Percentiles rank a stretch among this genome's conserved stretches.
phyloP scores from a whole-genome alignment of 495 filamentous ascomycete genomes.

The Articulospora tetracladia region DNA sequence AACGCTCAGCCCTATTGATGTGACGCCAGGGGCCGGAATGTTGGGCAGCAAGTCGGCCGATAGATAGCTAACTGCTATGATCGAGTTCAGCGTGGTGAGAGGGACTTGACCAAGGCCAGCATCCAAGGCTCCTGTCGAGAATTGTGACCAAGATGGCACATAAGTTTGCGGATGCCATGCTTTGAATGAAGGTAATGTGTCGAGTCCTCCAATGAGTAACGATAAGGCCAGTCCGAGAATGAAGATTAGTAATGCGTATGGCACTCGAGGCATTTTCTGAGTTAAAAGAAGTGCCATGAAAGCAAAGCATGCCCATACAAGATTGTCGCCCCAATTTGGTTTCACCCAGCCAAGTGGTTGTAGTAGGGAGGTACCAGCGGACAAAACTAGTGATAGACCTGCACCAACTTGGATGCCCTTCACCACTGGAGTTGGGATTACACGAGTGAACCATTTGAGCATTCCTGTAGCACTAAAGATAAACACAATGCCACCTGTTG shows the following conservation, averaged over 20 bases:
- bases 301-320: constrained; percentile 63
- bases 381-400: constrained; percentile 72
- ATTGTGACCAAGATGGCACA: constrained; percentile 16
- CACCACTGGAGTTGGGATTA: constrained; percentile 79
- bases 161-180: constrained; percentile 19
- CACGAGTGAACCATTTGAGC: constrained; percentile 61
- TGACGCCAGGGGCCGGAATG: constrained; percentile 60
- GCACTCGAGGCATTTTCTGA: constrained; percentile 45
- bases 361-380: constrained; percentile 63
- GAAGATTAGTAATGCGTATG: constrained; percentile 74
- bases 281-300: constrained; percentile 67
- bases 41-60: constrained; percentile 69
- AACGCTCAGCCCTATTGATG: constrained; percentile 75
- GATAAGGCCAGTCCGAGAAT: constrained; percentile 58
- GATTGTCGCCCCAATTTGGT: constrained; percentile 67
- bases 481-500: constrained; percentile 67
- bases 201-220: constrained; percentile 34
- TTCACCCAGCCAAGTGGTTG: constrained; percentile 51
- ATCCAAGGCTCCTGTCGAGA: constrained; percentile 33
- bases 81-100: constrained; percentile 84
- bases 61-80: constrained; percentile 78
- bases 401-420: constrained; percentile 95
- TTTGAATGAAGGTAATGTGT: constrained; percentile 17
- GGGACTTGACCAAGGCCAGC: constrained; percentile 82
- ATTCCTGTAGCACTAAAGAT: constrained; percentile 74